These are phyloP conservation scores for Xylaria sp. DNA, from an alignment of 2,329 filamentous ascomycete species.

Conservation along the genomic window DNA sequence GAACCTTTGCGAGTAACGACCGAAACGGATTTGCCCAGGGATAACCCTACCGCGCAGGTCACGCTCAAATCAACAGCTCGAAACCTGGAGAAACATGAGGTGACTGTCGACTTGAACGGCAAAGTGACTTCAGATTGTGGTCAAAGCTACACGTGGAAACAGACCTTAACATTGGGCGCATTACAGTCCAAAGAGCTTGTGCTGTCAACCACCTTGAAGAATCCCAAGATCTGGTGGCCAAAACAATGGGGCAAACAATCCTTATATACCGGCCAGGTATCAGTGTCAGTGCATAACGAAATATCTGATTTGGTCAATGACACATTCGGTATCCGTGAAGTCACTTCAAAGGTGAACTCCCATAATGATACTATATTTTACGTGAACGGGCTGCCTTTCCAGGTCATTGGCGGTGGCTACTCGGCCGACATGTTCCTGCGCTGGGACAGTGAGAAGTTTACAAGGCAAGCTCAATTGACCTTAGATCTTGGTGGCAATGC, in stretches of 20 bases:
- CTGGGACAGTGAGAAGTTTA: constrained; percentile 61
- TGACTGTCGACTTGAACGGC: constrained; percentile 52
- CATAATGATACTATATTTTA: constrained; percentile 65
- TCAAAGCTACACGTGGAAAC: constrained; percentile 44
- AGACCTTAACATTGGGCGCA: constrained; percentile 52
- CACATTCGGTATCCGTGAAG: constrained; percentile 64
- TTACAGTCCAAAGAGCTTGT: constrained; percentile 52
- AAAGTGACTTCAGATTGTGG: constrained; percentile 50
- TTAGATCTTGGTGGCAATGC: constrained; percentile 72
- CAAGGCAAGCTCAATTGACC: constrained; percentile 61
- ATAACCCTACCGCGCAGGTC: constrained; percentile 49
- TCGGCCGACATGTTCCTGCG: constrained; percentile 70
- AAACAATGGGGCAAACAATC: constrained; percentile 67
- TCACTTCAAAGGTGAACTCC: constrained; percentile 61
- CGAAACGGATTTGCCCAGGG: constrained; percentile 50
- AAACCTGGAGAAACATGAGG: constrained; percentile 54
- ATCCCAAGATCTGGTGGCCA: constrained; percentile 70
- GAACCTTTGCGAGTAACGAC: constrained; percentile 58
- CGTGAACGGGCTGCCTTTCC: constrained; percentile 67
- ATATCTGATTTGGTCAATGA: constrained; percentile 50
- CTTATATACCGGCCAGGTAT: constrained; percentile 55
- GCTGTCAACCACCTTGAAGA: constrained; percentile 52
- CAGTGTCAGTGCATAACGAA: constrained; percentile 40
- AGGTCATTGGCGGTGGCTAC: constrained; percentile 70
- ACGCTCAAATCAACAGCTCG: constrained; percentile 53